These are phyloP conservation scores for Rhodamnia argentea DNA, from an alignment of 345 rosid species.

Conservation along the genomic window DNA sequence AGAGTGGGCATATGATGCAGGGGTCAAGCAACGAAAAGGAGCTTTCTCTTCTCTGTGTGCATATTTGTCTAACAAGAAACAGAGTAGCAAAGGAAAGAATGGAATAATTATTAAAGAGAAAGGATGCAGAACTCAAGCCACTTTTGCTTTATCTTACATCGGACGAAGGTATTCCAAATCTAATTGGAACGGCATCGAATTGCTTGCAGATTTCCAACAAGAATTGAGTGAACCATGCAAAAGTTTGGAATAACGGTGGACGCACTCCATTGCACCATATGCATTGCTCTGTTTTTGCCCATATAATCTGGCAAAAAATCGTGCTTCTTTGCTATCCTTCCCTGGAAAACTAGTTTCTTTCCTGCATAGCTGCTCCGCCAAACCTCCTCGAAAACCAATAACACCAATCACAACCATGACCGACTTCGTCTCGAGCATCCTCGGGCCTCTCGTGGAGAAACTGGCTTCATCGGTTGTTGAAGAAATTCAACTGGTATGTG, in stretches of 20 bases:
- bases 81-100: background rate
- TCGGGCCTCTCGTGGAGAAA: background rate
- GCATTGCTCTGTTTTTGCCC: background rate
- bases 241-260: background rate
- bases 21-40: background rate
- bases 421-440: background rate
- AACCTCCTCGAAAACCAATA: background rate
- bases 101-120: background rate
- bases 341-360: background rate
- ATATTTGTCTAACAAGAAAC: background rate
- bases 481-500: constrained; percentile 1
- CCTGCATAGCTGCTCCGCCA: background rate
- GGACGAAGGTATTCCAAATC: background rate
- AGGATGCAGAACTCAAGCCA: background rate
- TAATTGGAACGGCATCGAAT: background rate
- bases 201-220: too few species aligned
- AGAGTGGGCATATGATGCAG: background rate
- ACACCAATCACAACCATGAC: background rate
- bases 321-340: background rate
- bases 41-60: background rate
- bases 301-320: background rate
- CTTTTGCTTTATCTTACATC: background rate
- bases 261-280: background rate
- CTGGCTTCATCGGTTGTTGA: background rate
- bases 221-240: too few species aligned